Conservation (phyloP, 768 basidiomycete species). For the Tylopilus intermedius region DNA sequence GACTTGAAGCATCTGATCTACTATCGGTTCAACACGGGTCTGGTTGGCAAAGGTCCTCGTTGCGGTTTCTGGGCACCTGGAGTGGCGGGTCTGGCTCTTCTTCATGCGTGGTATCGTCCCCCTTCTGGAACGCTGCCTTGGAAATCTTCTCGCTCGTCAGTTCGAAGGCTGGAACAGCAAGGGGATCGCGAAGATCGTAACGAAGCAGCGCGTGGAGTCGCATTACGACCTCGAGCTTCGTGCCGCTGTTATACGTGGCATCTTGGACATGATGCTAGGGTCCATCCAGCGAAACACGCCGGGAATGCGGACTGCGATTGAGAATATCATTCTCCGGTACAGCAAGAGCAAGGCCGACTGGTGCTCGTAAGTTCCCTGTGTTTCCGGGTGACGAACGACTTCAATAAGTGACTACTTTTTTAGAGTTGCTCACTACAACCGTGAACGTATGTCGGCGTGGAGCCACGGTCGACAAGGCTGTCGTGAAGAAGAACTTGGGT, state of each 20-base stretch:
- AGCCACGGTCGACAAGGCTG: constrained; percentile 96
- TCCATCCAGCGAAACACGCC: too few relatives aligned
- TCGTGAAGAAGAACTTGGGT: constrained; percentile 98
- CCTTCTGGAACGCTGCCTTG: constrained; percentile 94
- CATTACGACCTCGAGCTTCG: constrained; percentile 97
- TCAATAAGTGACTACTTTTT: neutral
- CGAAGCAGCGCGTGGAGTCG: constrained; percentile 98
- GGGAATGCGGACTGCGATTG: constrained; percentile 98
- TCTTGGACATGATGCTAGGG: constrained; percentile 99
- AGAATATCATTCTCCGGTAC: constrained; percentile 97
- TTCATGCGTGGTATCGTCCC: constrained; percentile 99
- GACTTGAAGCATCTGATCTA: constrained; percentile 98
- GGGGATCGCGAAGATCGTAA: constrained; percentile 95
- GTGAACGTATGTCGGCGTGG: constrained; percentile 95
- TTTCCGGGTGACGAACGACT: neutral
- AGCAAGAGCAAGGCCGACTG: constrained; percentile 99
- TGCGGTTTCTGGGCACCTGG: constrained; percentile 99
- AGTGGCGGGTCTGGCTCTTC: constrained; percentile 98
- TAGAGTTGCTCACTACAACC: constrained; percentile 95
- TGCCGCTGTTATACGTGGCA: constrained; percentile 99
- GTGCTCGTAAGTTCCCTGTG: constrained; percentile 60
- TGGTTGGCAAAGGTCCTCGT: constrained; percentile 98
- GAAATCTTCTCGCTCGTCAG: constrained; percentile 94
- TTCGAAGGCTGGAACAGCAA: constrained; percentile 98
- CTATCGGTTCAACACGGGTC: constrained; percentile 99